These are phyloP conservation scores for Neurospora sp. DNA, from an alignment of 2,329 filamentous ascomycete genomes.

Conservation along the genomic window DNA sequence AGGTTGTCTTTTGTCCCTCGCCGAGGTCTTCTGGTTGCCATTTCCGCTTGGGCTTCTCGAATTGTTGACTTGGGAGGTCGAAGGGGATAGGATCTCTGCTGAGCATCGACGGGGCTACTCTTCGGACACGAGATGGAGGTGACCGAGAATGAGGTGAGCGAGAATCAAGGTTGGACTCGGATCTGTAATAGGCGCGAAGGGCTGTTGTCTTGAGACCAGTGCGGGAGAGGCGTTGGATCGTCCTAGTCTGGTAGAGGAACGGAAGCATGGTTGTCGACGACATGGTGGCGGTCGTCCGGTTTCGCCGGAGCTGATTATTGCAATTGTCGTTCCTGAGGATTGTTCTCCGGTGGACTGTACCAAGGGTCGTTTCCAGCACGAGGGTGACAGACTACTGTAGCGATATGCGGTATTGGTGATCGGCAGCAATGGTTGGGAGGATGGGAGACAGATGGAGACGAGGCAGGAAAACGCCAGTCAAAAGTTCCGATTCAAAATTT, in stretches of 20 bases:
- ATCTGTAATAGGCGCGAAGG: conserved; percentile 15
- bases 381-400: too few species aligned
- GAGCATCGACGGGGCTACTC: conserved; percentile 5
- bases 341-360: background rate
- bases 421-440: background rate
- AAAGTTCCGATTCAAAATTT: conserved; percentile 4
- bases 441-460: background rate
- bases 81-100: conserved; percentile 39
- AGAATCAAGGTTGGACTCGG: conserved; percentile 15
- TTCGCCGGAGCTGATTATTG: background rate
- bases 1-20: conserved; percentile 31
- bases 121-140: conserved; percentile 3
- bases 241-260: conserved; percentile 65
- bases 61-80: conserved; percentile 25
- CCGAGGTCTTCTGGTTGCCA: conserved; percentile 15
- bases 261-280: conserved; percentile 41
- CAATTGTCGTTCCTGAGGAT: background rate
- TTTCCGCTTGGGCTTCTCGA: background rate
- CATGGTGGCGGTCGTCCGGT: conserved; percentile 25
- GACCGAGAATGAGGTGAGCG: background rate
- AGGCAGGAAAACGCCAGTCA: background rate
- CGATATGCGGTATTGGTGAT: background rate
- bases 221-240: conserved; percentile 35
- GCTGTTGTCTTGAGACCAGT: conserved; percentile 16
- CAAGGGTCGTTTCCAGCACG: background rate